Evolutionary conservation across 495 filamentous ascomycete species (phyloP).

Genomic region (Penicillium paxilli): DNA sequence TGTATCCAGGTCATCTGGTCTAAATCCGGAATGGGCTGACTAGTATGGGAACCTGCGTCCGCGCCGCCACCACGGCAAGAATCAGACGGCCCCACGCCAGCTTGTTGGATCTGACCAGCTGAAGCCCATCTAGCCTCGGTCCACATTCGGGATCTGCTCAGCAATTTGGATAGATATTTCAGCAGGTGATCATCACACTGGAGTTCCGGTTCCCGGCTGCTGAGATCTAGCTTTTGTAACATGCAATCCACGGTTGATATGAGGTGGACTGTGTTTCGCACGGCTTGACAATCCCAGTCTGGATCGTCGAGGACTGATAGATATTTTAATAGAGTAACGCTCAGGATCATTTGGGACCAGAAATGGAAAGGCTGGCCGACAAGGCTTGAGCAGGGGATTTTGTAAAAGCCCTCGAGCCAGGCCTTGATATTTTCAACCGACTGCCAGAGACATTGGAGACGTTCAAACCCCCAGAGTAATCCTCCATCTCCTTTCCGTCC

Average conservation of each 20-base stretch:
- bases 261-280: constrained; percentile 33
- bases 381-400: constrained; percentile 20
- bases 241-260: constrained; percentile 29
- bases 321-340: constrained; percentile 35
- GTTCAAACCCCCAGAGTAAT: constrained; percentile 26
- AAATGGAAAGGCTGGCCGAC: constrained; percentile 33
- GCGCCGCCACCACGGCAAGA: too few relatives aligned
- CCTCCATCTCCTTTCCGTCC: constrained; percentile 2
- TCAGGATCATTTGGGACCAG: constrained; percentile 38
- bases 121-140: constrained; percentile 15
- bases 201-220: constrained; percentile 25
- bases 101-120: not conserved
- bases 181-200: constrained; percentile 30
- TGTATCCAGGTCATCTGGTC: too few relatives aligned
- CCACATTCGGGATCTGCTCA: constrained; percentile 24
- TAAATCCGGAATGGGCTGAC: too few relatives aligned
- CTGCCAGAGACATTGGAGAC: constrained; percentile 33
- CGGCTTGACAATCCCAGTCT: constrained; percentile 39
- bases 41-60: too few relatives aligned
- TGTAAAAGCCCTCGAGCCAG: constrained; percentile 35
- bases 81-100: too few relatives aligned
- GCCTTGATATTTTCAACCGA: constrained; percentile 36
- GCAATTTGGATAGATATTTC: constrained; percentile 24
- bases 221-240: constrained; percentile 20
- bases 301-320: constrained; percentile 40